A percentile compares a stretch with the other conserved stretches of the same genome.
Conservation (phyloP, 73 alveolate genomes). For the Paramecium primaurelia region DNA sequence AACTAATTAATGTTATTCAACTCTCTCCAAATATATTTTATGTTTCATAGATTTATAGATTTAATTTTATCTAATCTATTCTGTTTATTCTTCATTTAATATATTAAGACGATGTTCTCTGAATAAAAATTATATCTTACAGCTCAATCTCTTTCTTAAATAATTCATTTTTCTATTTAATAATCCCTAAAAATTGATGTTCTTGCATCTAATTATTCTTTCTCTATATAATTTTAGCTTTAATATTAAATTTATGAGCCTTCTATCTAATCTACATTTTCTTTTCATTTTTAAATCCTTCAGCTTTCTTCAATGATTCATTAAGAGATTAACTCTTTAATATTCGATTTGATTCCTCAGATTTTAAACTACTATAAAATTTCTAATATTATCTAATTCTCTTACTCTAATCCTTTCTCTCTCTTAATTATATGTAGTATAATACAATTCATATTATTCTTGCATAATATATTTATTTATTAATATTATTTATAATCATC, state of each 20-base stretch:
- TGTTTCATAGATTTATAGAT: background rate
- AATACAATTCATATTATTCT: background rate
- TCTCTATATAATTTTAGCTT: background rate
- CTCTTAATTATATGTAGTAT: background rate
- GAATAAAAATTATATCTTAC: background rate
- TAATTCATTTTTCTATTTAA: background rate
- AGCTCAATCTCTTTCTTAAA: background rate
- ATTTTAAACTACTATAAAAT: background rate
- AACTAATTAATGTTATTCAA: background rate
- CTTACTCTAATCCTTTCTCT: background rate
- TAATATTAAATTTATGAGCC: background rate
- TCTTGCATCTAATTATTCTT: background rate
- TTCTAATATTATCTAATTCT: background rate
- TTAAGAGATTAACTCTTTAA: background rate
- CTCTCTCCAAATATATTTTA: background rate
- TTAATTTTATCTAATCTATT: background rate
- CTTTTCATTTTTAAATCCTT: background rate
- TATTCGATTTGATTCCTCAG: background rate
- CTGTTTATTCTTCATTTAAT: background rate
- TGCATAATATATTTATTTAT: background rate
- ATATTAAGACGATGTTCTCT: constrained; percentile 8
- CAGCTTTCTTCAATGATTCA: background rate
- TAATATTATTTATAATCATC: background rate
- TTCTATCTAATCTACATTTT: background rate
- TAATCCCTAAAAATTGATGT: background rate